These are phyloP conservation scores for Biscutella laevigata DNA, from an alignment of 441 rosid genomes.

Conservation along the genomic window DNA sequence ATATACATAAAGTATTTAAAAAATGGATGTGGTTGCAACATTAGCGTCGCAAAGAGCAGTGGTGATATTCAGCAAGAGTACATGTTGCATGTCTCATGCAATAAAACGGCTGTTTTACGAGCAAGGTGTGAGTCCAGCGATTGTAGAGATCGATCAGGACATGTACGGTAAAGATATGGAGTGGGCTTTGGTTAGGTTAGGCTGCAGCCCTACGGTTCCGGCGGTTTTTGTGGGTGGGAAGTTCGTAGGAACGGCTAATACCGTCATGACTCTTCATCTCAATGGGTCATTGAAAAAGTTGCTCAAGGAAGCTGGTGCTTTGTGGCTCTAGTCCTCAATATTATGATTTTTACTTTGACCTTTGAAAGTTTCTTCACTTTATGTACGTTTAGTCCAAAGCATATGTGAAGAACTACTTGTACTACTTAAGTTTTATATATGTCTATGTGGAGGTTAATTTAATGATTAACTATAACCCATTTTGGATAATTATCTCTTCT, in stretches of 20 bases:
- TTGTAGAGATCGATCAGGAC: conserved; percentile 66
- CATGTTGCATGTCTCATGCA: conserved; percentile 84
- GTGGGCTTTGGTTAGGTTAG: conserved; percentile 56
- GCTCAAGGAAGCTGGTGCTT: conserved; percentile 77
- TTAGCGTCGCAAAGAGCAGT: conserved; percentile 40
- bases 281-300: conserved; percentile 69
- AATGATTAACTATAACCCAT: no score
- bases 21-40: conserved; percentile 35
- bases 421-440: conserved; percentile 6
- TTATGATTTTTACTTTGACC: conserved; percentile 5
- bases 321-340: conserved; percentile 52
- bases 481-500: no score
- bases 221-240: conserved; percentile 76
- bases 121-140: conserved; percentile 79
- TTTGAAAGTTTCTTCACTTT: conserved; percentile 22
- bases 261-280: conserved; percentile 80
- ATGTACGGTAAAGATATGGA: conserved; percentile 68
- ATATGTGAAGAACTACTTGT: conserved; percentile 23
- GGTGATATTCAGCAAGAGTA: conserved; percentile 42
- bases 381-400: conserved; percentile 15
- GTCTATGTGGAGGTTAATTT: not conserved
- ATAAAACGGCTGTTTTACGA: conserved; percentile 79
- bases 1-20: not conserved
- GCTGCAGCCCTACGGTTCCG: conserved; percentile 72
- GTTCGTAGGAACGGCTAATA: conserved; percentile 63